Conservation (phyloP, 495 filamentous ascomycete genomes). For the Penicillium roqueforti region DNA sequence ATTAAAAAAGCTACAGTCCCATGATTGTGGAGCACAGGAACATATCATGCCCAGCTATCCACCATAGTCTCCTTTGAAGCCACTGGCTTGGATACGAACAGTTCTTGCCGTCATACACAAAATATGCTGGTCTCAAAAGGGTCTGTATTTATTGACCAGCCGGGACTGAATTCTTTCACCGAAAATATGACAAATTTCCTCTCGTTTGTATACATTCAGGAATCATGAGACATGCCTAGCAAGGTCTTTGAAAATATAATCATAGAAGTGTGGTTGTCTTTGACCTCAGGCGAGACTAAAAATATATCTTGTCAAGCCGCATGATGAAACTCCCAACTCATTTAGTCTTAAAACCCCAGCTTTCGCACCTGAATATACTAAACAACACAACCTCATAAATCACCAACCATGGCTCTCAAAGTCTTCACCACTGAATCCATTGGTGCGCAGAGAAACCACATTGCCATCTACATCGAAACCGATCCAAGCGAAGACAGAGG, state of each 20-base stretch:
- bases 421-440: slow-evolving; percentile 9
- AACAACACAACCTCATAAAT: neutral
- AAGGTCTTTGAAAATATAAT: neutral
- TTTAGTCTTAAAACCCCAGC: neutral
- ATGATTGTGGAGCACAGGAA: neutral
- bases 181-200: neutral
- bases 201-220: neutral
- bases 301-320: neutral
- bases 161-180: neutral
- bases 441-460: slow-evolving; percentile 6
- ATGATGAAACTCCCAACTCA: neutral
- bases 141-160: neutral
- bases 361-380: neutral
- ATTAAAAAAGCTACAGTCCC: neutral
- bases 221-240: neutral
- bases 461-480: slow-evolving; percentile 15
- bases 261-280: neutral
- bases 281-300: neutral
- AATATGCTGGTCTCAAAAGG: neutral
- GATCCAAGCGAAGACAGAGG: slow-evolving; percentile 1
- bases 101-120: neutral
- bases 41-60: neutral
- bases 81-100: neutral
- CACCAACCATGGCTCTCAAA: slow-evolving; percentile 1
- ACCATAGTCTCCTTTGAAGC: neutral